These are phyloP conservation scores for Cladorrhinum sp. DNA, from an alignment of 2,329 filamentous ascomycete genomes.

Conservation along the genomic window DNA sequence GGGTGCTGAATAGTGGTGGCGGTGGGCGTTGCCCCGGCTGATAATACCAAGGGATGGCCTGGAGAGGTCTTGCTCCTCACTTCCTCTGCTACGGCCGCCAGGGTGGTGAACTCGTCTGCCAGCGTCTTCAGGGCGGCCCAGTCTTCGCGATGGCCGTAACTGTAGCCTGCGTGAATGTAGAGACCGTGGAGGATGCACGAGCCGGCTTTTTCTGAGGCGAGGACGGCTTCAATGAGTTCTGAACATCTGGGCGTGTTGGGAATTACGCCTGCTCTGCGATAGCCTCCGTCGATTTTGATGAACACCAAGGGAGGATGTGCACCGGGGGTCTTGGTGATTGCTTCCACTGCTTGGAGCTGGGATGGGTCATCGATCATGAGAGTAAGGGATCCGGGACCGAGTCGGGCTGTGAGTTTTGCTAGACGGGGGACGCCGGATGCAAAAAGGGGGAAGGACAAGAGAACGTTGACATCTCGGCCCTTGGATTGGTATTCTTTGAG, in stretches of 20 bases:
- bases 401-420: slow-evolving; percentile 48
- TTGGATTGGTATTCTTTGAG: slow-evolving; percentile 54
- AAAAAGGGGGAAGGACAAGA: slow-evolving; percentile 70
- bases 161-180: slow-evolving; percentile 72
- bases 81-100: slow-evolving; percentile 45
- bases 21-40: slow-evolving; percentile 75
- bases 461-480: slow-evolving; percentile 59
- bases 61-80: slow-evolving; percentile 31
- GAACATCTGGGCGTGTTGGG: slow-evolving; percentile 46
- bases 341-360: slow-evolving; percentile 52
- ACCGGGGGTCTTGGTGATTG: slow-evolving; percentile 38
- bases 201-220: slow-evolving; percentile 42
- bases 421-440: slow-evolving; percentile 60
- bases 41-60: slow-evolving; percentile 48
- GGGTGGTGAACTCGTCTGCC: slow-evolving; percentile 55
- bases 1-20: slow-evolving; percentile 62
- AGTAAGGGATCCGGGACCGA: slow-evolving; percentile 57
- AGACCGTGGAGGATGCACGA: slow-evolving; percentile 55
- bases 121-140: slow-evolving; percentile 56
- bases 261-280: slow-evolving; percentile 65
- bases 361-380: slow-evolving; percentile 68
- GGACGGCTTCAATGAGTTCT: slow-evolving; percentile 44
- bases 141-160: slow-evolving; percentile 59
- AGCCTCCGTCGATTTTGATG: slow-evolving; percentile 73
- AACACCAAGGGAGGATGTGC: slow-evolving; percentile 55